phyloP scores from a whole-genome alignment of 441 rosid species.

The Lepidium campestre region DNA sequence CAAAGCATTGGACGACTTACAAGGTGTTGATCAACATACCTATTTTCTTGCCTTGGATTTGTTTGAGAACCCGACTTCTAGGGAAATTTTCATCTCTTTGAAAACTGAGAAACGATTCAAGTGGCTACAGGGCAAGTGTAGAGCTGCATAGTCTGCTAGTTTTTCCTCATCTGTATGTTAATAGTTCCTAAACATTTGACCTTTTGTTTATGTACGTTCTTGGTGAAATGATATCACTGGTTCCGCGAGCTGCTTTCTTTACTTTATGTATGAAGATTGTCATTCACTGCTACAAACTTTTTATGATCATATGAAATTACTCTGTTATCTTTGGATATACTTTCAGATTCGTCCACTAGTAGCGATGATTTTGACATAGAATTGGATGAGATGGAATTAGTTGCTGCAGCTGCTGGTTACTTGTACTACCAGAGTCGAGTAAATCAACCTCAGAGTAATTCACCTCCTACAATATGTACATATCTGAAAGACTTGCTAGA shows the following conservation, averaged over 20 bases:
- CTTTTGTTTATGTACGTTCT: background rate
- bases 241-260: background rate
- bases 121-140: slow-evolving; percentile 70
- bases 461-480: slow-evolving; percentile 37
- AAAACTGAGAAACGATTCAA: slow-evolving; percentile 67
- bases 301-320: slow-evolving; percentile 17
- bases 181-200: background rate
- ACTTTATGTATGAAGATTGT: slow-evolving; percentile 2
- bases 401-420: slow-evolving; percentile 78
- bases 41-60: slow-evolving; percentile 78
- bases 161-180: background rate
- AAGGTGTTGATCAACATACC: slow-evolving; percentile 71
- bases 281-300: background rate
- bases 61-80: slow-evolving; percentile 62
- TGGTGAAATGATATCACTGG: background rate
- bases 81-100: slow-evolving; percentile 70
- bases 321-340: slow-evolving; percentile 13
- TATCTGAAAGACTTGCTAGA: slow-evolving; percentile 55
- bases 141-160: slow-evolving; percentile 6
- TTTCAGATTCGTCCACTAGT: slow-evolving; percentile 46
- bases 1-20: slow-evolving; percentile 72
- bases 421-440: slow-evolving; percentile 46
- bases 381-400: slow-evolving; percentile 81
- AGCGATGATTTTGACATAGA: slow-evolving; percentile 57
- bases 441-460: slow-evolving; percentile 37